A percentile compares a stretch with the other conserved stretches of the same genome.
phyloP scores from a whole-genome alignment of 805 yeast species.

The Pichia manshurica region DNA sequence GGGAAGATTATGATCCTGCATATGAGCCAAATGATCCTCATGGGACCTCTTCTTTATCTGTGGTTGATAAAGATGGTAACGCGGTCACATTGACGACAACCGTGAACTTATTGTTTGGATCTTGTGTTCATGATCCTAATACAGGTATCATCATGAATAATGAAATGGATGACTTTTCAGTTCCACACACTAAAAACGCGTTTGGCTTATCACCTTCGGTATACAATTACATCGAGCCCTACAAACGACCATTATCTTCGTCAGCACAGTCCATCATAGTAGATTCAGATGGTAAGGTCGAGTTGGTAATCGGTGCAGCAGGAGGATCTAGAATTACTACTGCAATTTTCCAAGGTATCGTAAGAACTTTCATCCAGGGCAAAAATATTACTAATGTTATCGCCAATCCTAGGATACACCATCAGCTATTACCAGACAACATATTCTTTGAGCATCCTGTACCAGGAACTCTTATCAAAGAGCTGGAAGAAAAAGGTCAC shows the following conservation, averaged over 20 bases:
- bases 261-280: slow-evolving; percentile 70
- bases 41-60: slow-evolving; percentile 85
- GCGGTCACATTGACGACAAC: slow-evolving; percentile 89
- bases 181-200: slow-evolving; percentile 62
- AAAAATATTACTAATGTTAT: slow-evolving; percentile 61
- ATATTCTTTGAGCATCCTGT: slow-evolving; percentile 55
- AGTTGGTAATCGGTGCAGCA: slow-evolving; percentile 80
- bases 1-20: slow-evolving; percentile 74
- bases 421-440: slow-evolving; percentile 75
- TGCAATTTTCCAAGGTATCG: slow-evolving; percentile 73
- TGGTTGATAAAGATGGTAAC: slow-evolving; percentile 67
- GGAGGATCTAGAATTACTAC: slow-evolving; percentile 90
- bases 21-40: slow-evolving; percentile 75
- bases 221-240: slow-evolving; percentile 70
- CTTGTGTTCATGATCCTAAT: slow-evolving; percentile 66
- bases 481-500: slow-evolving; percentile 45
- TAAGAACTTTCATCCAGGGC: slow-evolving; percentile 55
- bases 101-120: slow-evolving; percentile 77
- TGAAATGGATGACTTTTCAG: slow-evolving; percentile 93
- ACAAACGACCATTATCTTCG: slow-evolving; percentile 79
- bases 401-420: slow-evolving; percentile 80
- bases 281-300: slow-evolving; percentile 41
- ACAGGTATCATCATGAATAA: slow-evolving; percentile 84
- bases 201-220: slow-evolving; percentile 78
- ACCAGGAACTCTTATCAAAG: slow-evolving; percentile 33